Evolutionary conservation across 2,329 filamentous ascomycete species (phyloP).

Genomic region (Coleophoma crateriformis): DNA sequence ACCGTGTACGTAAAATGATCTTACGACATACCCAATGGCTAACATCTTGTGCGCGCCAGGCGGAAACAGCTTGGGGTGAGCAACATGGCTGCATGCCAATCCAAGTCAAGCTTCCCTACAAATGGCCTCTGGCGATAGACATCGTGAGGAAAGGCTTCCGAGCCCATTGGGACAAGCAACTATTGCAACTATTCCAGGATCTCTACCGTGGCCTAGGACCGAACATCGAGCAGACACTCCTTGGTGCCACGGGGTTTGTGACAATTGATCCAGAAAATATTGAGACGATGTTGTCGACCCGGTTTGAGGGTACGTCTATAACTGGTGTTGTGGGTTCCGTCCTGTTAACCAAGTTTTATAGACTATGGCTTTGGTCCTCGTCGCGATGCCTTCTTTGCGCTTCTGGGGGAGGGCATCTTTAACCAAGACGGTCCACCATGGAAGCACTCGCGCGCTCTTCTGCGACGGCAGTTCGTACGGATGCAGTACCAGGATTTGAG

Average conservation of each 20-base stretch:
- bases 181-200: conserved; percentile 15
- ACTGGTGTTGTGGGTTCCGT: background rate
- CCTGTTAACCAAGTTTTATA: conserved; percentile 6
- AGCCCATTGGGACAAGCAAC: conserved; percentile 7
- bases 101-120: conserved; percentile 8
- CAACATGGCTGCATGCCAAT: conserved; percentile 6
- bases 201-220: background rate
- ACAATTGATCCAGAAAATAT: conserved; percentile 19
- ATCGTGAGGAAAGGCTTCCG: conserved; percentile 17
- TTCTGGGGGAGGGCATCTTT: conserved; percentile 33
- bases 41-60: no score
- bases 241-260: background rate
- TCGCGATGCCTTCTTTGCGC: conserved; percentile 10
- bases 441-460: conserved; percentile 29
- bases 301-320: conserved; percentile 12
- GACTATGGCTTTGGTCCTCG: conserved; percentile 26
- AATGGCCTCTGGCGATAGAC: conserved; percentile 23
- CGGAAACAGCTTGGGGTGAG: background rate
- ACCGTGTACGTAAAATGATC: no score
- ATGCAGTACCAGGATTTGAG: no score
- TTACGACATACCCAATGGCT: no score
- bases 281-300: conserved; percentile 15
- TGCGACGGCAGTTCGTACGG: conserved; percentile 11
- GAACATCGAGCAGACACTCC: background rate
- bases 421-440: conserved; percentile 29